These are phyloP conservation scores for Strobilomyces confusus DNA, from an alignment of 768 basidiomycete genomes.

Conservation along the genomic window DNA sequence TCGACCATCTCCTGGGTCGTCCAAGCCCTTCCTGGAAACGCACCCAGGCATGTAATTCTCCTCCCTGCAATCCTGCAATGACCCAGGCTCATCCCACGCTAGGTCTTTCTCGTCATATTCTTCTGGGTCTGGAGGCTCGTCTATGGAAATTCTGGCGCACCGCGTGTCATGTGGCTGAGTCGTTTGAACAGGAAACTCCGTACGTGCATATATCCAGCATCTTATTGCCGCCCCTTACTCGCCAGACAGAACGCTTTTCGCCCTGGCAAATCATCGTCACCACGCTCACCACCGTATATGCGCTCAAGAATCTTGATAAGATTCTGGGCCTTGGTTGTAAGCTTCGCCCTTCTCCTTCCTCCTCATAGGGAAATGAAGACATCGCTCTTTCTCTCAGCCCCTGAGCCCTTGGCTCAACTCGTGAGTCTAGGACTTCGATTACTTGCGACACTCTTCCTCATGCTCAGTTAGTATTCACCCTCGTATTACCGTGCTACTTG, in stretches of 20 bases:
- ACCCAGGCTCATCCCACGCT: conserved; percentile 3
- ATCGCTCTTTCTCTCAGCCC: conserved; percentile 48
- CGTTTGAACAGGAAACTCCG: conserved; percentile 55
- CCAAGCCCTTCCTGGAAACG: conserved; percentile 91
- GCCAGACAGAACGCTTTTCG: conserved; percentile 64
- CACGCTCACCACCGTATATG: conserved; percentile 82
- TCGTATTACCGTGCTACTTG: conserved; percentile 96
- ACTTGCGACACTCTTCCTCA: conserved; percentile 5
- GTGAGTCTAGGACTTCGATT: conserved; percentile 41
- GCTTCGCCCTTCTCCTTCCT: neutral
- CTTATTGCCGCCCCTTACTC: neutral
- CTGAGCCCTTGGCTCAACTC: conserved; percentile 87
- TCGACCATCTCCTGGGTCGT: conserved; percentile 87
- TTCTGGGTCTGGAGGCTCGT: conserved; percentile 88
- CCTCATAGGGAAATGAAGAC: neutral
- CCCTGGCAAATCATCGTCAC: conserved; percentile 95
- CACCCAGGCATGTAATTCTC: conserved; percentile 51
- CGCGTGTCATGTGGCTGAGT: conserved; percentile 63
- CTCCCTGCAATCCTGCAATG: neutral
- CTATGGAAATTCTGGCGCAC: conserved; percentile 59
- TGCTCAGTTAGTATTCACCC: conserved; percentile 65
- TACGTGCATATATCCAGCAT: conserved; percentile 32
- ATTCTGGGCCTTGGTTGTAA: conserved; percentile 77
- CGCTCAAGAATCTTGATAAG: conserved; percentile 79
- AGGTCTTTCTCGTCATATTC: conserved; percentile 88